phyloP scores from a whole-genome alignment of 2,329 filamentous ascomycete species.

The Thelonectria olida region DNA sequence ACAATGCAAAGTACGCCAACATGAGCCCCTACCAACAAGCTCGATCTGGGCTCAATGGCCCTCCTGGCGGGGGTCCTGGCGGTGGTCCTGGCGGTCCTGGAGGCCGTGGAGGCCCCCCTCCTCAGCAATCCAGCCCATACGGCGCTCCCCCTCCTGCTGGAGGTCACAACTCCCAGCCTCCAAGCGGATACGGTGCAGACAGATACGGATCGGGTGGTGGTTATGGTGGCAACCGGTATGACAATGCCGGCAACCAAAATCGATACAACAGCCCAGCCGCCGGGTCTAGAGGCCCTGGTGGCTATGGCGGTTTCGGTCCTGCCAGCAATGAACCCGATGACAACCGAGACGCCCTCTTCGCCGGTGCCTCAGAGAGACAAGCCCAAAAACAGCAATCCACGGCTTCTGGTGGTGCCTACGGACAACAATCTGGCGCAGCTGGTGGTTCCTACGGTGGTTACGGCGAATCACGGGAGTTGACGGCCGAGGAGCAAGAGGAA shows the following conservation, averaged over 20 bases:
- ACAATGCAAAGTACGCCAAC: constrained; percentile 56
- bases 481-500: constrained; percentile 80
- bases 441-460: constrained; percentile 59
- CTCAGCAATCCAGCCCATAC: constrained; percentile 36
- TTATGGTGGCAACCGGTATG: constrained; percentile 65
- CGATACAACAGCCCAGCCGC: constrained; percentile 39
- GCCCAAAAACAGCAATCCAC: constrained; percentile 49
- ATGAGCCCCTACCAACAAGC: constrained; percentile 58
- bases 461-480: constrained; percentile 79
- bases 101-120: constrained; percentile 44
- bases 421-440: constrained; percentile 37
- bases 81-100: constrained; percentile 45
- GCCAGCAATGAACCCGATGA: constrained; percentile 54
- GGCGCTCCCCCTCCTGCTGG: constrained; percentile 35
- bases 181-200: constrained; percentile 61
- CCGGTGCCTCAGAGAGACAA: constrained; percentile 61
- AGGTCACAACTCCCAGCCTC: constrained; percentile 35
- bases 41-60: constrained; percentile 46
- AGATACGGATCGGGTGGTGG: constrained; percentile 61
- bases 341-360: constrained; percentile 71
- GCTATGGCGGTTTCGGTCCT: constrained; percentile 69
- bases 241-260: constrained; percentile 46
- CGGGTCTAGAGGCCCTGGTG: constrained; percentile 59
- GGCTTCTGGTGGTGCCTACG: constrained; percentile 32
- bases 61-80: constrained; percentile 39